Base-by-base conservation (phyloP, 2,329 filamentous ascomycete species). In the Aspergillus neotritici region DNA sequence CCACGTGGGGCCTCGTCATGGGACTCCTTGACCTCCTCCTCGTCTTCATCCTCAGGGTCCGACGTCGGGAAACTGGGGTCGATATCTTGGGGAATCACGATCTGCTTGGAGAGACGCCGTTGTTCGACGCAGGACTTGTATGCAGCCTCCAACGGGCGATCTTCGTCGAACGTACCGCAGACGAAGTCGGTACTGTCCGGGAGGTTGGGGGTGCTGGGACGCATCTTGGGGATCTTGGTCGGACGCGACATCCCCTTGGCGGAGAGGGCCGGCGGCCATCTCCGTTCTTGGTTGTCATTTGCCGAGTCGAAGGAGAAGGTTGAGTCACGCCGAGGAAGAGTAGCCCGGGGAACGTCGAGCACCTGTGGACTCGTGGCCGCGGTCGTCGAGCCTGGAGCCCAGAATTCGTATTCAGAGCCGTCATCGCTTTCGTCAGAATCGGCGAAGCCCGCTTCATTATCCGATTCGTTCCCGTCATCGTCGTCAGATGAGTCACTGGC, bases 121-220 rank as follows among this genome's bases (percentile, higher is more conserved):
- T 87, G 83, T 58, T 90, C 86, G 45, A 94, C 77, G 56, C 86
- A 88, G 2, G 87, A 86, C 43, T 94, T 78, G 64, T 96, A 98
- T 1, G 88, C 91, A 54, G 90, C 88, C 63, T 98, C 93, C n/a
- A 97, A 70, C 3, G 89, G 88, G 34, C 88, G 83, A 60, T 98
- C 93, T 66, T 98, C 93, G 53, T 98, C 93, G 14, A 98, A 75
- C 1, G 93, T 98, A 46, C 93, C 93, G 60, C 93, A 97, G n/a
- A 98, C 93, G 54, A 98, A 98, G 65, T 98, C 93, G 11, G 93
- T 97, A 67, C 90, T 96, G 65, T 98, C 93, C 1, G 93, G 93
- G 9, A 98, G 75, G 61, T 95, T 88, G 2, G 87, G 87, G 1
- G 85, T 86, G 16, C 77, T 76, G 31, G 80, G 77, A 15, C 83